Conservation (phyloP, 257 asterid genomes). For the Lantana camara region DNA sequence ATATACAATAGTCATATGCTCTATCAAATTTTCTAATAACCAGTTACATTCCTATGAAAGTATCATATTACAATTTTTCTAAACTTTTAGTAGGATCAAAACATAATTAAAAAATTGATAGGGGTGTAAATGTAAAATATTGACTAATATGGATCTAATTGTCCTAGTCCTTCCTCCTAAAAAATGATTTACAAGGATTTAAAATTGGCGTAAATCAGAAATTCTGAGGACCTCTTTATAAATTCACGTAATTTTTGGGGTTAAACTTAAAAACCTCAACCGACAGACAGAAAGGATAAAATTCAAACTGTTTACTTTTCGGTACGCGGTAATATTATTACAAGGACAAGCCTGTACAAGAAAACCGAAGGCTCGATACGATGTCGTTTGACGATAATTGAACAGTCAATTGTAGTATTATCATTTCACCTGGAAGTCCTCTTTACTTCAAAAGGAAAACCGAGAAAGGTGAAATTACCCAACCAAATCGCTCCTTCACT, state of each 20-base stretch:
- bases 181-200: no score
- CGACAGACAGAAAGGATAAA: neutral
- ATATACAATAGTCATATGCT: no score
- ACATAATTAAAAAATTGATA: no score
- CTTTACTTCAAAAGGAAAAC: neutral
- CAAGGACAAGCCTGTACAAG: neutral
- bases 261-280: neutral
- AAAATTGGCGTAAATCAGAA: neutral
- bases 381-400: no score
- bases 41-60: no score
- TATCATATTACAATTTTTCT: no score
- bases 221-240: neutral
- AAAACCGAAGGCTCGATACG: neutral
- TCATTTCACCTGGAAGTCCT: neutral
- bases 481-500: slow-evolving; percentile 15
- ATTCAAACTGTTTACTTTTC: neutral
- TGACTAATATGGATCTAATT: no score
- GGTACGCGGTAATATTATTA: neutral
- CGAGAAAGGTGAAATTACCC: slow-evolving; percentile 6
- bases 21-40: no score
- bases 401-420: neutral
- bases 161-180: no score
- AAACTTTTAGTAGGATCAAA: no score
- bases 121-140: no score
- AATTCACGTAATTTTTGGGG: slow-evolving; percentile 3